Conservation (phyloP, 2,329 filamentous ascomycete genomes). For the Macrophomina tecta region DNA sequence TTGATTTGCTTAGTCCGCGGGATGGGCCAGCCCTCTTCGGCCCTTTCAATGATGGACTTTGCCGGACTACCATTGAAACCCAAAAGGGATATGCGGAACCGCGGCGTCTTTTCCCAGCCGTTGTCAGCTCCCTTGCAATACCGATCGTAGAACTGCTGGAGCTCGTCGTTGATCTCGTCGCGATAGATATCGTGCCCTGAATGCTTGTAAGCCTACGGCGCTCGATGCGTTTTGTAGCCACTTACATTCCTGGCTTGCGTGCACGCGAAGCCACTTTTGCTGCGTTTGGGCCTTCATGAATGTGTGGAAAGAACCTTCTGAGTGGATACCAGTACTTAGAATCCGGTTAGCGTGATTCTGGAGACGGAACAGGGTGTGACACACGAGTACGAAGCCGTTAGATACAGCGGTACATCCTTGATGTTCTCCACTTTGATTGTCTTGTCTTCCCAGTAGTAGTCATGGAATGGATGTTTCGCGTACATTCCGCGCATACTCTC, state of each 20-base stretch:
- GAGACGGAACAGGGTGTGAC: neutral
- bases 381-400: conserved; percentile 31
- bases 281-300: conserved; percentile 29
- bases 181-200: conserved; percentile 24
- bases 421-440: conserved; percentile 30
- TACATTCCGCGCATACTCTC: conserved; percentile 31
- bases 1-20: conserved; percentile 32
- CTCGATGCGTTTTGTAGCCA: no score
- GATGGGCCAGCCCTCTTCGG: conserved; percentile 27
- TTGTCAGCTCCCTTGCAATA: conserved; percentile 54
- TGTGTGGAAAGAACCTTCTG: conserved; percentile 32
- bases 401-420: conserved; percentile 31
- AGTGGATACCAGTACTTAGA: conserved; percentile 29
- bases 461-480: conserved; percentile 5
- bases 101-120: conserved; percentile 56
- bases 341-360: neutral
- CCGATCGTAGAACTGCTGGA: conserved; percentile 51
- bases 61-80: conserved; percentile 30
- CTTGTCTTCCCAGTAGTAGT: conserved; percentile 31
- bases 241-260: conserved; percentile 17
- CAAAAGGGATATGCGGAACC: conserved; percentile 51
- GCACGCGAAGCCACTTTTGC: conserved; percentile 33
- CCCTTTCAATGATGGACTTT: conserved; percentile 15
- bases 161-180: conserved; percentile 30
- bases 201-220: neutral